A percentile compares a stretch with the other conserved stretches of the same genome.
These are phyloP conservation scores for Luvunga scandens DNA, from an alignment of 345 rosid genomes.

Conservation along the genomic window DNA sequence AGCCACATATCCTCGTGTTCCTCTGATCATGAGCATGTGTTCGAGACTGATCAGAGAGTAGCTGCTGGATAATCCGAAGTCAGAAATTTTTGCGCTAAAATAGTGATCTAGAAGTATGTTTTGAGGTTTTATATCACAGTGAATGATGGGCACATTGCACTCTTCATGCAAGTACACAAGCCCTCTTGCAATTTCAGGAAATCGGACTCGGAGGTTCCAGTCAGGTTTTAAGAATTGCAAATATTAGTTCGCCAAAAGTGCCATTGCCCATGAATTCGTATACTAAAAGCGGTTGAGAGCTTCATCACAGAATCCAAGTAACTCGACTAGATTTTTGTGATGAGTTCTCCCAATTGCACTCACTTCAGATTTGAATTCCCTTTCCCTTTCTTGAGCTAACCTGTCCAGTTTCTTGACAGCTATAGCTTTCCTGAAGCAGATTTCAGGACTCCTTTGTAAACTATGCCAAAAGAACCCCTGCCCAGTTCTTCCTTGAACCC, in stretches of 20 bases:
- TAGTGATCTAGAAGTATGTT: constrained; percentile 15
- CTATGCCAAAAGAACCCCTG: constrained; percentile 34
- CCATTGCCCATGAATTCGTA: constrained; percentile 26
- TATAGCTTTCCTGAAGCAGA: constrained; percentile 11
- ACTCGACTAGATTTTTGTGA: constrained; percentile 21
- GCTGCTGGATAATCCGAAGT: constrained; percentile 15
- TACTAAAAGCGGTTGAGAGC: constrained; percentile 17
- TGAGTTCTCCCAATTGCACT: constrained; percentile 27
- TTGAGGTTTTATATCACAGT: constrained; percentile 19
- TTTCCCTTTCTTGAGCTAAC: constrained; percentile 20
- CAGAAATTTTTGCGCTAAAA: constrained; percentile 1
- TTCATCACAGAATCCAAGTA: constrained; percentile 27
- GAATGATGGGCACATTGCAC: constrained; percentile 12
- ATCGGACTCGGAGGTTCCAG: constrained; percentile 24
- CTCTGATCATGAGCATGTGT: constrained; percentile 12
- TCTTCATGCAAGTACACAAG: constrained; percentile 28
- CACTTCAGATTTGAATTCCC: constrained; percentile 32
- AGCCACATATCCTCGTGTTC: constrained; percentile 22
- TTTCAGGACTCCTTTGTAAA: constrained; percentile 26
- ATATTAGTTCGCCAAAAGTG: constrained; percentile 19
- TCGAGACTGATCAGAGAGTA: constrained; percentile 5
- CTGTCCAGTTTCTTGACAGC: constrained; percentile 29
- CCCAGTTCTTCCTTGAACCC: constrained; percentile 33
- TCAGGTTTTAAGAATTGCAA: constrained; percentile 7
- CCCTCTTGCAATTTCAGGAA: constrained; percentile 22